Conservation (phyloP, 805 yeast species). For the Candida maesae region DNA sequence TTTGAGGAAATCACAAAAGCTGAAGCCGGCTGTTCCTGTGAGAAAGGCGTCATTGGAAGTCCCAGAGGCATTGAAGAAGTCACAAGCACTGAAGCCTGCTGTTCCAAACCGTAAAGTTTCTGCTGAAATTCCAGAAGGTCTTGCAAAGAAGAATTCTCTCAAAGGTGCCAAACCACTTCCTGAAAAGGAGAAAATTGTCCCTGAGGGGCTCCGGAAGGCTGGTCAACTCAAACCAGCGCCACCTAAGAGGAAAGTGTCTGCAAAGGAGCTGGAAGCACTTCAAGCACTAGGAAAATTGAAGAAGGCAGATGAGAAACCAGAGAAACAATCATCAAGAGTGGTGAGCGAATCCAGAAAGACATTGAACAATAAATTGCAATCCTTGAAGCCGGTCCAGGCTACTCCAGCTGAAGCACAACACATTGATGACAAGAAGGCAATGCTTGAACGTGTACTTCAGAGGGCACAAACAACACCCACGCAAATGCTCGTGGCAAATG, state of each 20-base stretch:
- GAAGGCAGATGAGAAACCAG: slow-evolving; percentile 9
- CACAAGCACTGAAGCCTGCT: slow-evolving; percentile 21
- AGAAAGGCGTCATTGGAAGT: slow-evolving; percentile 18
- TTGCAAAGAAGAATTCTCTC: slow-evolving; percentile 7
- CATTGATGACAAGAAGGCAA: slow-evolving; percentile 10
- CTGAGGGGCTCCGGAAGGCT: slow-evolving; percentile 15
- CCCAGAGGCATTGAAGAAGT: slow-evolving; percentile 22
- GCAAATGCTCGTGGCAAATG: slow-evolving; percentile 2
- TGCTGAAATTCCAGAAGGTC: slow-evolving; percentile 21
- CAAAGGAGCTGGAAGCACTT: slow-evolving; percentile 21
- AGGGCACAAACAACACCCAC: slow-evolving; percentile 21
- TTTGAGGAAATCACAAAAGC: slow-evolving; percentile 7
- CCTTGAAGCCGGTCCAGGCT: slow-evolving; percentile 13
- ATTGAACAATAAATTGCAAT: slow-evolving; percentile 13
- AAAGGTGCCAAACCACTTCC: slow-evolving; percentile 9
- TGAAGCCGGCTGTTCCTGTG: slow-evolving; percentile 23
- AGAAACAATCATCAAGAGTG: slow-evolving; percentile 21
- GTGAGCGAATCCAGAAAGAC: slow-evolving; percentile 21
- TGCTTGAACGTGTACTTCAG: slow-evolving; percentile 16
- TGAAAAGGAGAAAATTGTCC: slow-evolving; percentile 7
- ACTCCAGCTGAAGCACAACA: neutral
- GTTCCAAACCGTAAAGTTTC: slow-evolving; percentile 23
- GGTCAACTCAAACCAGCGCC: slow-evolving; percentile 15
- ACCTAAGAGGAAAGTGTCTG: slow-evolving; percentile 17
- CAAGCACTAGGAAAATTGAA: slow-evolving; percentile 15